phyloP scores from a whole-genome alignment of 495 filamentous ascomycete genomes.

The Sporormia fimetaria region DNA sequence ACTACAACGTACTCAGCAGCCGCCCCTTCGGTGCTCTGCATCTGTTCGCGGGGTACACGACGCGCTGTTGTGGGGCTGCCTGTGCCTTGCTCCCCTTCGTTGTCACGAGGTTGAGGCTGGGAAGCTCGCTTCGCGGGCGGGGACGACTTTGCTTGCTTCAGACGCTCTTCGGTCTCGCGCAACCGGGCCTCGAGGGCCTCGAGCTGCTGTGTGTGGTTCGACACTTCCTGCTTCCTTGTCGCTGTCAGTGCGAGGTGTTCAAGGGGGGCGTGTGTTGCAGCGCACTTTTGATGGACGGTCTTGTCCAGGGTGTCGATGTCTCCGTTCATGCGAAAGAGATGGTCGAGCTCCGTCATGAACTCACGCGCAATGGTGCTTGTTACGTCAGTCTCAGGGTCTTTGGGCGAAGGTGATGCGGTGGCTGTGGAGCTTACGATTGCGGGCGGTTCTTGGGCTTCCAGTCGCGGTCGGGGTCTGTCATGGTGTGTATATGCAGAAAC shows the following conservation, averaged over 20 bases:
- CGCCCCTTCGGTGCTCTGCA: too few species aligned
- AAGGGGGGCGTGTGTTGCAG: slow-evolving; percentile 11
- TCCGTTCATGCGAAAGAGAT: slow-evolving; percentile 69
- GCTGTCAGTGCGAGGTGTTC: slow-evolving; percentile 19
- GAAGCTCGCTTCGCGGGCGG: too few species aligned
- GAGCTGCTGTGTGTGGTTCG: slow-evolving; percentile 64
- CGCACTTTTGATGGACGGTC: slow-evolving; percentile 77
- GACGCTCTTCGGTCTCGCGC: slow-evolving; percentile 69
- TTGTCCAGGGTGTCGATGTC: slow-evolving; percentile 64
- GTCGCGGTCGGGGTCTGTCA: slow-evolving; percentile 42
- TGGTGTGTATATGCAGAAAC: slow-evolving; percentile 1
- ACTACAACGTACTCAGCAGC: too few species aligned
- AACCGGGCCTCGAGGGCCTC: slow-evolving; percentile 74
- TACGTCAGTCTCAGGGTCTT: slow-evolving; percentile 12
- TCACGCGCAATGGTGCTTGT: slow-evolving; percentile 78
- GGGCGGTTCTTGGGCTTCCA: slow-evolving; percentile 70
- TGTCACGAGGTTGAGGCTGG: too few species aligned
- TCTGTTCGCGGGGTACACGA: too few species aligned
- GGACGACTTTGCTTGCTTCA: slow-evolving; percentile 40
- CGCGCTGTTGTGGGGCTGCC: too few species aligned
- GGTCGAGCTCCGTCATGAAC: slow-evolving; percentile 77
- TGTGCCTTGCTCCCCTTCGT: too few species aligned
- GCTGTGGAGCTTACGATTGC: slow-evolving; percentile 50
- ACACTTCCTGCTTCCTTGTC: slow-evolving; percentile 59
- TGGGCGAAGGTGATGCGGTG: background rate